These are phyloP conservation scores for Colletotrichum sublineola DNA, from an alignment of 2,329 filamentous ascomycete genomes.

Conservation along the genomic window DNA sequence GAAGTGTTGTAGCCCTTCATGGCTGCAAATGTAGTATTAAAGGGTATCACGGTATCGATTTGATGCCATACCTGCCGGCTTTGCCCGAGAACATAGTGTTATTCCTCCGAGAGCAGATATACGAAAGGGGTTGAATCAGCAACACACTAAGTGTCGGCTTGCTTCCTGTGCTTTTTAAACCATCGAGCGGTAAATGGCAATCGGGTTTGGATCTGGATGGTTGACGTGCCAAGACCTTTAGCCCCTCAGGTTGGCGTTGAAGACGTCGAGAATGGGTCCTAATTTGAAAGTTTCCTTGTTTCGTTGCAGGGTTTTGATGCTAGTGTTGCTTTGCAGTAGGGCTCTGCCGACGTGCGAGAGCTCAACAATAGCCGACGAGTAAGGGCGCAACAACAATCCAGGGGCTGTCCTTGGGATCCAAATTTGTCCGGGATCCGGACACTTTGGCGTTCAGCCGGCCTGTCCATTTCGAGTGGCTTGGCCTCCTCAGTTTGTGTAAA, in stretches of 20 bases:
- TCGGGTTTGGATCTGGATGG: conserved; percentile 2
- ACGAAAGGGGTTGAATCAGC: not conserved
- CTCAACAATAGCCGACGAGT: conserved; percentile 15
- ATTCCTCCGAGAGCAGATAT: not conserved
- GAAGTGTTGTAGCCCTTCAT: conserved; percentile 41
- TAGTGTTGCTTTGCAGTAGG: not conserved
- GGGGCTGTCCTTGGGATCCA: not conserved
- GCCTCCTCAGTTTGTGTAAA: not conserved
- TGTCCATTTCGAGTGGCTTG: not conserved
- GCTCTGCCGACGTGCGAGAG: conserved; percentile 7
- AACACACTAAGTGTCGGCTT: not conserved
- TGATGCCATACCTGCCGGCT: conserved; percentile 30
- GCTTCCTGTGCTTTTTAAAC: conserved; percentile 1
- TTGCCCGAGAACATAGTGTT: not conserved
- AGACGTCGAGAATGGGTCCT: not conserved
- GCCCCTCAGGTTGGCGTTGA: conserved; percentile 4
- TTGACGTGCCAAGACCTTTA: conserved; percentile 11
- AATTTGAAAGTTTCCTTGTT: not conserved
- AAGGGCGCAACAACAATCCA: not conserved
- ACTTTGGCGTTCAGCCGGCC: conserved; percentile 7
- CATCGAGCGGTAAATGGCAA: not conserved
- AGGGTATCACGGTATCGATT: conserved; percentile 1
- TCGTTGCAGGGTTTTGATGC: not conserved
- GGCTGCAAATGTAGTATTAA: not conserved
- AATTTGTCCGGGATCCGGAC: conserved; percentile 19